Percentiles rank a stretch among this genome's conserved stretches.
Evolutionary conservation across 768 basidiomycete species (phyloP).

Genomic region (Boletus vinaceobasis): DNA sequence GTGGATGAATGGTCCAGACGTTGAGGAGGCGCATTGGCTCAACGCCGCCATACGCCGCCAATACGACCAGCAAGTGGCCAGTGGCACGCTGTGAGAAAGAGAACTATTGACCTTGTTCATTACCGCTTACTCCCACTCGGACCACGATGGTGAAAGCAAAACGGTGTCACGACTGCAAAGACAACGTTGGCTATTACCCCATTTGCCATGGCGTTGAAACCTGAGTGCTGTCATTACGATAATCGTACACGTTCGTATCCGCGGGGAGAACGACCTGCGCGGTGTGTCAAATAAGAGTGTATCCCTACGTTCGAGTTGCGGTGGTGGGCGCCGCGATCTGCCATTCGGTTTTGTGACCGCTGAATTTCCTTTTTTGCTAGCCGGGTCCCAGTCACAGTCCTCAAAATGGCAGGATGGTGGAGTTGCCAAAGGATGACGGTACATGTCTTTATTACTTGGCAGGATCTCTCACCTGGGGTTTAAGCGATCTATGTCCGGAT

Average conservation of each 20-base stretch:
- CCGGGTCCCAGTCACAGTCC: not conserved
- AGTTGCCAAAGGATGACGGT: not conserved
- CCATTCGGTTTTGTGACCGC: not conserved
- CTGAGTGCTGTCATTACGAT: constrained; percentile 10
- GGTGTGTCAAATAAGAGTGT: too few species aligned
- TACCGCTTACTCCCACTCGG: not conserved
- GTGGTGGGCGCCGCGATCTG: too few species aligned
- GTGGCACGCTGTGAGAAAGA: constrained; percentile 2
- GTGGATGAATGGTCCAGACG: not conserved
- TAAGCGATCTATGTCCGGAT: not conserved
- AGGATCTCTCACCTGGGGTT: not conserved
- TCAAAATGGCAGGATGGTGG: not conserved
- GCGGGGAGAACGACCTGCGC: not conserved
- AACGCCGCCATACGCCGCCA: not conserved
- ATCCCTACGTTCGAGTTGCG: too few species aligned
- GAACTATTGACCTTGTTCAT: not conserved
- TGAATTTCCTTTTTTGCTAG: too few species aligned
- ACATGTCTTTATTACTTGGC: not conserved
- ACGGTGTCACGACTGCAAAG: not conserved
- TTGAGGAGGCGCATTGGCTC: not conserved
- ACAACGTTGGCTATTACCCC: not conserved
- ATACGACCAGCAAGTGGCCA: not conserved
- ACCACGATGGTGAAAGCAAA: too few species aligned
- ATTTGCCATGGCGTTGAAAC: constrained; percentile 10
- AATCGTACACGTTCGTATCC: not conserved